Evolutionary conservation across 1,139 yeast species (phyloP).

Genomic region (Lodderomyces elongisporus): DNA sequence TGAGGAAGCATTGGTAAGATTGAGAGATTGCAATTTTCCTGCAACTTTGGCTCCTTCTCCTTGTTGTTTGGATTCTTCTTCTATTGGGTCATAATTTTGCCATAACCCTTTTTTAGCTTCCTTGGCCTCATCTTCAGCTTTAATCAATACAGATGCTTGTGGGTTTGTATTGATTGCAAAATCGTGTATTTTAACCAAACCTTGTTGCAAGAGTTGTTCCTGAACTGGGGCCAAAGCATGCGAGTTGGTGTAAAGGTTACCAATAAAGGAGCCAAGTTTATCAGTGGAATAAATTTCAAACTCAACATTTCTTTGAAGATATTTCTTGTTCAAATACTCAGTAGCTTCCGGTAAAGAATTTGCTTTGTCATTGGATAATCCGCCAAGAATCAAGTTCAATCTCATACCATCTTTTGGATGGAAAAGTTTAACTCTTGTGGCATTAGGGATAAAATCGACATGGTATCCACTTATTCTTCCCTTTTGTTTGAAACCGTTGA

Average conservation of each 20-base stretch:
- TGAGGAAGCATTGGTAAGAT: constrained; percentile 11
- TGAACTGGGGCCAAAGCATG: constrained; percentile 54
- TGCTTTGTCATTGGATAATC: constrained; percentile 51
- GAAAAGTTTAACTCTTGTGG: constrained; percentile 60
- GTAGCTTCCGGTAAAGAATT: constrained; percentile 50
- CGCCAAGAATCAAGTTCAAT: constrained; percentile 71
- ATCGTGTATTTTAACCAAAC: constrained; percentile 63
- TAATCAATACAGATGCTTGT: constrained; percentile 46
- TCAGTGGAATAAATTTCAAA: constrained; percentile 68
- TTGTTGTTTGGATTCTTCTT: constrained; percentile 17
- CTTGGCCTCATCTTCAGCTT: constrained; percentile 64
- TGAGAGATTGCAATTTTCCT: neutral
- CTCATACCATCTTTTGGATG: constrained; percentile 71
- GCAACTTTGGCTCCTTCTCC: constrained; percentile 8
- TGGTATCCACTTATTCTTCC: constrained; percentile 51
- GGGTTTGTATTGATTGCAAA: constrained; percentile 59
- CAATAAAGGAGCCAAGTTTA: constrained; percentile 77
- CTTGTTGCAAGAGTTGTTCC: constrained; percentile 54
- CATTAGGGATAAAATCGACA: constrained; percentile 67
- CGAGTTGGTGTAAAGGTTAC: constrained; percentile 56
- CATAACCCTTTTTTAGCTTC: constrained; percentile 57
- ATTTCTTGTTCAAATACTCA: constrained; percentile 48
- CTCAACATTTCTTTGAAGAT: constrained; percentile 69
- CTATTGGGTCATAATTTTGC: constrained; percentile 46
- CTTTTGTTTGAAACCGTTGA: constrained; percentile 66